These are phyloP conservation scores for Musa schizocarpa DNA, from an alignment of 176 grass and related monocot species.

Conservation along the genomic window DNA sequence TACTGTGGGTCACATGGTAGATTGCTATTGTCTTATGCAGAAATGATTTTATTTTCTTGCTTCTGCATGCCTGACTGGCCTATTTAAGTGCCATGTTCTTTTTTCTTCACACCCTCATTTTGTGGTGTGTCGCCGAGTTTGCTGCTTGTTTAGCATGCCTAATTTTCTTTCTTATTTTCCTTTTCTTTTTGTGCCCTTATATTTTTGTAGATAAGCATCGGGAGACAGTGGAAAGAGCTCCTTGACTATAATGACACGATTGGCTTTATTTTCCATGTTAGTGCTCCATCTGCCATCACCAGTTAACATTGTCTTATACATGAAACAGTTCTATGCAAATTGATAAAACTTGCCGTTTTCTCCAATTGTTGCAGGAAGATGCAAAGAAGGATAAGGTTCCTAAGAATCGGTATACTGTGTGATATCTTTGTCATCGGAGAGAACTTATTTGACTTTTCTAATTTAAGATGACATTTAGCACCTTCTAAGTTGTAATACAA, in stretches of 20 bases:
- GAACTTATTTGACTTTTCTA: not conserved
- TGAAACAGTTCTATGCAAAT: not conserved
- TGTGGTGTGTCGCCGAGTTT: no score
- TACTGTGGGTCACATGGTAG: no score
- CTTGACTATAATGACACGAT: constrained; percentile 73
- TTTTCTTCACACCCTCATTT: no score
- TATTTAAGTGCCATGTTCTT: no score
- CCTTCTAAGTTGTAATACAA: not conserved
- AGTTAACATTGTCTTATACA: not conserved
- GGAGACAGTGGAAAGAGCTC: constrained; percentile 87
- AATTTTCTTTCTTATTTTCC: no score
- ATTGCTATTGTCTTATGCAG: no score
- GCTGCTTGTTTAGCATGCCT: no score
- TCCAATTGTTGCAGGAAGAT: constrained; percentile 48
- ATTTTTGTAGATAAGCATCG: constrained; percentile 54
- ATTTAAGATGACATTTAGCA: not conserved
- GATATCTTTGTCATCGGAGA: not conserved
- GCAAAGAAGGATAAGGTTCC: constrained; percentile 46
- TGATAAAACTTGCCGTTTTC: not conserved
- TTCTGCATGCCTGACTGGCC: no score
- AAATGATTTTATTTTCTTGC: no score
- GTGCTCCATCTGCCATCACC: not conserved
- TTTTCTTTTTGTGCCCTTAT: not conserved
- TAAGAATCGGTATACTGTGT: constrained; percentile 68
- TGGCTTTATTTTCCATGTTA: constrained; percentile 75